phyloP scores from a whole-genome alignment of 2,329 filamentous ascomycete species.

The Rhynchosporium secalis region DNA sequence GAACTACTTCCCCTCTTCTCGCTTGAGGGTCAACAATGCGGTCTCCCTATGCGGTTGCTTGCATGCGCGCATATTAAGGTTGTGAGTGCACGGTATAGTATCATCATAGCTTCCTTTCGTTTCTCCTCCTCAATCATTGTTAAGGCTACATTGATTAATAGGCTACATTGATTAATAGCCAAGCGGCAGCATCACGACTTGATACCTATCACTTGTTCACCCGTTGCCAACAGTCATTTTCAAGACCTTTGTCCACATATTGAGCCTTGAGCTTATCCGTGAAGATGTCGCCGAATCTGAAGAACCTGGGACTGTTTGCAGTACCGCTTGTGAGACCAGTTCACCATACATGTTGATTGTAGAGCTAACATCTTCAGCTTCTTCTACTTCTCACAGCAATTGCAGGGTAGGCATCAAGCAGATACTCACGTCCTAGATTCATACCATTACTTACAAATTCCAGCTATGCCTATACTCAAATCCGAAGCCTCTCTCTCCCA shows the following conservation, averaged over 20 bases:
- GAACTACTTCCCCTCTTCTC: constrained; percentile 7
- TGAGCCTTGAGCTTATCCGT: not conserved
- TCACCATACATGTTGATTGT: too few relatives aligned
- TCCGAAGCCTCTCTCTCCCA: constrained; percentile 35
- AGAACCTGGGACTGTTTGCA: constrained; percentile 24
- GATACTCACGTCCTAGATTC: not conserved
- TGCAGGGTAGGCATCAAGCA: constrained; percentile 30
- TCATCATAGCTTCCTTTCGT: not conserved
- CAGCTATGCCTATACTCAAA: constrained; percentile 38
- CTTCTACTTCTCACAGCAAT: constrained; percentile 33
- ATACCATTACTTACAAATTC: constrained; percentile 10
- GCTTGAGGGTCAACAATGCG: not conserved
- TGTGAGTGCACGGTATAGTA: not conserved
- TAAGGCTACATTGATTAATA: not conserved
- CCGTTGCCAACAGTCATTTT: not conserved
- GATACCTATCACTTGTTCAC: not conserved
- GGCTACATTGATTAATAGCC: not conserved
- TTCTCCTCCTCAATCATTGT: not conserved
- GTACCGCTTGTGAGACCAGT: constrained; percentile 32
- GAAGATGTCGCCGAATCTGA: constrained; percentile 21
- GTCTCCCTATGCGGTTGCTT: not conserved
- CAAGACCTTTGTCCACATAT: not conserved
- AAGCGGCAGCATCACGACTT: not conserved
- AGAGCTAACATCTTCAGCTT: constrained; percentile 29
- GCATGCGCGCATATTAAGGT: not conserved